phyloP scores from a whole-genome alignment of 306 rosid species.

The Lablab purpureus region DNA sequence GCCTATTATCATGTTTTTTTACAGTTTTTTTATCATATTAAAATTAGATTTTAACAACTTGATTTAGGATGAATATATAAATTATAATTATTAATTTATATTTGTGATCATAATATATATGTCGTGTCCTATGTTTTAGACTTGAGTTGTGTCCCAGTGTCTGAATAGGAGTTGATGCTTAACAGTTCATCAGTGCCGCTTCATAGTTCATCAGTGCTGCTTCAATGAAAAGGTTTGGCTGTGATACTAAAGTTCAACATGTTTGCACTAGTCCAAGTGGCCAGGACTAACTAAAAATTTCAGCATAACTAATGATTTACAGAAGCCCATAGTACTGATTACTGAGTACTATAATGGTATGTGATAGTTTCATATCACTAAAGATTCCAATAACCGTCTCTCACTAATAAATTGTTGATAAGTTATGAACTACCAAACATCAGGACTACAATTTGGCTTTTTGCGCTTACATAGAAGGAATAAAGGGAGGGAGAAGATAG shows the following conservation, averaged over 20 bases:
- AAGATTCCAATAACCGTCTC: conserved; percentile 14
- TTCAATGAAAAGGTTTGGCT: conserved; percentile 2
- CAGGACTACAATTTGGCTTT: neutral
- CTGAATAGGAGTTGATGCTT: too few species aligned
- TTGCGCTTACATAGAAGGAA: neutral
- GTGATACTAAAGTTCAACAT: conserved; percentile 17
- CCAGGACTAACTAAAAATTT: conserved; percentile 10
- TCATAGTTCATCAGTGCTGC: too few species aligned
- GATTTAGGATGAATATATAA: too few species aligned
- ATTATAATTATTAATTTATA: too few species aligned
- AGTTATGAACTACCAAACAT: neutral
- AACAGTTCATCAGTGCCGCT: neutral
- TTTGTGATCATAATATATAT: too few species aligned
- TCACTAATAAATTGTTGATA: neutral
- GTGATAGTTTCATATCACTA: conserved; percentile 5
- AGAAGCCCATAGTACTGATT: conserved; percentile 3
- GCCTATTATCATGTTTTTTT: too few species aligned
- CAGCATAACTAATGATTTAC: neutral
- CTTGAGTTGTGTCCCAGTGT: too few species aligned
- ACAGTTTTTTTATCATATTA: too few species aligned
- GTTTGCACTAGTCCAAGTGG: conserved; percentile 20
- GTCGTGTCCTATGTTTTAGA: too few species aligned
- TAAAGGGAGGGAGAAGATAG: neutral
- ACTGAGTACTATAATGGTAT: neutral
- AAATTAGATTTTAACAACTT: too few species aligned